phyloP scores from a whole-genome alignment of 495 filamentous ascomycete species.

The Penicillium robsamsonii region DNA sequence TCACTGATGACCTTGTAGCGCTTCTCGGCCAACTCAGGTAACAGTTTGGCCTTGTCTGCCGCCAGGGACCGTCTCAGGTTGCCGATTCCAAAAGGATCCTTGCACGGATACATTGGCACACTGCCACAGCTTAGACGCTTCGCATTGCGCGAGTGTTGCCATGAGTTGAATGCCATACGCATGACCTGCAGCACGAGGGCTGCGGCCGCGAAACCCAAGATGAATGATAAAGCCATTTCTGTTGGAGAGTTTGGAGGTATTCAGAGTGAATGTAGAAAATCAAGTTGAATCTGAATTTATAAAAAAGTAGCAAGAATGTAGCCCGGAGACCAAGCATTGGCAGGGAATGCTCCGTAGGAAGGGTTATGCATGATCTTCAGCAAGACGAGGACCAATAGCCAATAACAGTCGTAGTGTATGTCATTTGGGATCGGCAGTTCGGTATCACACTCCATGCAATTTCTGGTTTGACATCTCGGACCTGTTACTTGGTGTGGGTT shows the following conservation, averaged over 20 bases:
- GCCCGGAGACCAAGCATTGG: neutral
- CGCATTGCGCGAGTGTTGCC: slow-evolving; percentile 32
- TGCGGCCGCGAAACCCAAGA: slow-evolving; percentile 27
- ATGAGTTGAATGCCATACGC: slow-evolving; percentile 21
- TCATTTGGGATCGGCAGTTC: slow-evolving; percentile 11
- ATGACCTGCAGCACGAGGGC: slow-evolving; percentile 30
- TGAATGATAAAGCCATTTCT: slow-evolving; percentile 21
- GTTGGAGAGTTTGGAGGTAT: neutral
- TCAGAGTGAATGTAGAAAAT: neutral
- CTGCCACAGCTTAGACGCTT: slow-evolving; percentile 29
- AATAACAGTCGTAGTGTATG: slow-evolving; percentile 16
- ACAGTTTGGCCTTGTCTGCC: slow-evolving; percentile 28
- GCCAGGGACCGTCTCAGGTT: slow-evolving; percentile 28
- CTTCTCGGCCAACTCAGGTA: slow-evolving; percentile 25
- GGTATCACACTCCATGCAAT: slow-evolving; percentile 15
- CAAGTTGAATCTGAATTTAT: too few species aligned
- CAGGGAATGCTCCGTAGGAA: neutral
- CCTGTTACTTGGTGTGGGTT: too few species aligned
- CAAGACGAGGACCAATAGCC: slow-evolving; percentile 1
- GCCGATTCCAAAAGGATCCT: slow-evolving; percentile 33
- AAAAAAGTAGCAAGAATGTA: too few species aligned
- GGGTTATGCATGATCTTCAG: slow-evolving; percentile 10
- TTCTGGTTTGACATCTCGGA: neutral
- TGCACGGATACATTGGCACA: slow-evolving; percentile 30
- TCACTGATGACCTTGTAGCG: slow-evolving; percentile 26